Base-by-base conservation (phyloP, 352 stramenopile genomes). In the Elongisporangium anandrum region DNA sequence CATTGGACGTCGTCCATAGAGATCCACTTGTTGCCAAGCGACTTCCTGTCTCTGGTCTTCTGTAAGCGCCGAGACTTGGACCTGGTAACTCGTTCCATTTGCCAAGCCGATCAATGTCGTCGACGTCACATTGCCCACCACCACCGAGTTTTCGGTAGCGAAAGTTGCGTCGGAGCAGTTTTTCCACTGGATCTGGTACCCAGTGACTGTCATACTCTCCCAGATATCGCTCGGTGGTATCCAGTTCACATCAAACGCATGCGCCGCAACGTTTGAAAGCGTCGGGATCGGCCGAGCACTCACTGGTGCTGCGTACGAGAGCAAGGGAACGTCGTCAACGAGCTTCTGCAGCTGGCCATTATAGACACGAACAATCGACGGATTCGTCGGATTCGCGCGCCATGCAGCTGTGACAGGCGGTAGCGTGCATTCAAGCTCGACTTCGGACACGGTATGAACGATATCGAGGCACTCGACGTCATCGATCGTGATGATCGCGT, bases 101-200 rank as follows among this genome's bases (percentile, higher is more conserved):
- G 64, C 38, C 2, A 98, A 73, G 10, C 73, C 71, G 9, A 80
- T 75, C 9, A 98, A 65, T 16, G 90, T 97, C 6, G 93, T 98
- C 4, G 77, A 92, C n/a, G 92, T 98, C 41, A 98, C 83, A 56
- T 98, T 98, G 2, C 92, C 91, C 19, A 97, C 78, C 9, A 83
- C 61, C 9, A 85, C 49, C 15, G 47, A 50, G 34, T 81, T 61
- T 12, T 60, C 53, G 8, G 52, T 38, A 8, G 64, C 62, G 34
- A 85, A 86, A 20, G 12, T 12, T n/a, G 59, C 62, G 39, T 75
- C 67, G 0, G 49, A 39, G 51, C 71, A 87, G 21, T 49, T 41
- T 45, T 85, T 84, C 70, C 80, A 94, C 20, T 63, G 65, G 13
- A 97, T 64, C 5, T 62, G 69, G 61, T 97, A 97, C 4, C 90